Evolutionary conservation across 1,284 basidiomycete genomes (phyloP).

Genomic region (Coniferiporia weirii): DNA sequence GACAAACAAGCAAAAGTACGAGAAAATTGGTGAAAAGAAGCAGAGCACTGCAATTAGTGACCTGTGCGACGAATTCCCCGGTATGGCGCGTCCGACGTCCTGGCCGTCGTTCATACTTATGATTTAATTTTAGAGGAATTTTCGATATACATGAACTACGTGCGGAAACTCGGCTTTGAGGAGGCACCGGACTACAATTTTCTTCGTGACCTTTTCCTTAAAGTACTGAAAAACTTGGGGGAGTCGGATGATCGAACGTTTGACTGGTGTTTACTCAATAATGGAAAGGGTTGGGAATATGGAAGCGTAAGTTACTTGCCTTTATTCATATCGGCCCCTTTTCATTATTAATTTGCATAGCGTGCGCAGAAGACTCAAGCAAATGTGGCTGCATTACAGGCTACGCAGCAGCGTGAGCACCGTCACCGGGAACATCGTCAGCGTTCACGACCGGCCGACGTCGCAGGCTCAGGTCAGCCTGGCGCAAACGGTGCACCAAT

Average conservation of each 20-base stretch:
- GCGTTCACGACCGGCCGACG: constrained; percentile 50
- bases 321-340: constrained; percentile 1
- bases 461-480: constrained; percentile 37
- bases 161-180: constrained; percentile 92
- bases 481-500: constrained; percentile 36
- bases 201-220: constrained; percentile 89
- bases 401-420: constrained; percentile 48
- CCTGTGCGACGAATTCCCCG: constrained; percentile 94
- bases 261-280: constrained; percentile 96
- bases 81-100: constrained; percentile 40
- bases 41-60: constrained; percentile 91
- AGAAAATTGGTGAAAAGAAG: constrained; percentile 98
- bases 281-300: constrained; percentile 86
- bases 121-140: constrained; percentile 74
- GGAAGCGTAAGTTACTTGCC: constrained; percentile 47
- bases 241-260: constrained; percentile 92
- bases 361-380: constrained; percentile 37
- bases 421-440: constrained; percentile 53
- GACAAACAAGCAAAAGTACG: constrained; percentile 98
- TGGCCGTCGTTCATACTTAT: constrained; percentile 21
- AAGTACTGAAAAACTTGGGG: constrained; percentile 84
- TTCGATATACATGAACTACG: constrained; percentile 96
- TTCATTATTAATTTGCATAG: constrained; percentile 18
- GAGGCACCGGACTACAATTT: constrained; percentile 98
- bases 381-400: constrained; percentile 42